phyloP scores from a whole-genome alignment of 352 stramenopile genomes.

The Globisporangium acanthophoron region DNA sequence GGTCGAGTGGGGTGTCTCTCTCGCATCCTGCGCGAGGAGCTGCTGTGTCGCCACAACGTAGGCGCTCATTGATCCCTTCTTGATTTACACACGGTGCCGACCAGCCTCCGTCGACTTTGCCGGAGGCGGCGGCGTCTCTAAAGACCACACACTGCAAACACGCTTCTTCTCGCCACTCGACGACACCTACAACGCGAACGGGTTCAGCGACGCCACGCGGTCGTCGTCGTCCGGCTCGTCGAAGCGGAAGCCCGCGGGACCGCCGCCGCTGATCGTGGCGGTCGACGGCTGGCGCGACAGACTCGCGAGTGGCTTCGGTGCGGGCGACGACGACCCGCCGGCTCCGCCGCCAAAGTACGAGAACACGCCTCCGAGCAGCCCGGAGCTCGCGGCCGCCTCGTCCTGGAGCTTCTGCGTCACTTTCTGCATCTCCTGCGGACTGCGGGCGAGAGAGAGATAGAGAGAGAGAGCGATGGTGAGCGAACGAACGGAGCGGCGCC shows the following conservation, averaged over 20 bases:
- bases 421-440: conserved; percentile 56
- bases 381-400: conserved; percentile 25
- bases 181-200: conserved; percentile 44
- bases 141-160: not conserved
- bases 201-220: conserved; percentile 48
- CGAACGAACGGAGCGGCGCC: not conserved
- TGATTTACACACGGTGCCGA: not conserved
- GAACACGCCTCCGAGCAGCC: conserved; percentile 65
- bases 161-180: not conserved
- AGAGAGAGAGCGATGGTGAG: not conserved
- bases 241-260: conserved; percentile 22
- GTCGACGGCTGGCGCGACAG: conserved; percentile 36
- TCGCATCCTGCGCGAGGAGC: no score
- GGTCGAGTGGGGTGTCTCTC: no score
- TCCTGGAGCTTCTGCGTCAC: conserved; percentile 37
- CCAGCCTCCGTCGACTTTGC: no score
- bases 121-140: not conserved
- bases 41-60: no score
- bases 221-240: conserved; percentile 49
- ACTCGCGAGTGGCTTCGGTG: conserved; percentile 46
- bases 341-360: conserved; percentile 54
- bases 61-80: not conserved
- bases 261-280: conserved; percentile 24
- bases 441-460: conserved; percentile 8
- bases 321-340: conserved; percentile 18